Base-by-base conservation (phyloP, 2,329 filamentous ascomycete species). In the Colletotrichum orchidophilum region DNA sequence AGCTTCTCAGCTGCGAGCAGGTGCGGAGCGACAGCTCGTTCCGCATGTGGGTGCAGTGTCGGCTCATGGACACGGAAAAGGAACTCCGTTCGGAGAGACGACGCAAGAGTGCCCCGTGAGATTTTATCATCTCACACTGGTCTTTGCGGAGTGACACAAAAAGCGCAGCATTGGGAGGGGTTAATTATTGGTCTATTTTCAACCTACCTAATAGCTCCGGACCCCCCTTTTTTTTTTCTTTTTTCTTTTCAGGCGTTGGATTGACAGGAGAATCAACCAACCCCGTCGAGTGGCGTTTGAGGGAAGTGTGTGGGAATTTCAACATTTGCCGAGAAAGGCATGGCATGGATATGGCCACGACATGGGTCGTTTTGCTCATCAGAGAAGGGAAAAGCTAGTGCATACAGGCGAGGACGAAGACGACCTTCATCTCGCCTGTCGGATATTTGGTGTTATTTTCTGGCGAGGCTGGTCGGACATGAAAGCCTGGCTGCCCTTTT, bases 21-120 rank as follows among this genome's bases (percentile, higher is more conserved):
- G 87, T 89, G 18, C 86, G 87, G 52, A 79, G 78, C 55, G 86
- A 90, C 71, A 79, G 80, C 31, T 81, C 83, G 1, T 86, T 88
- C 76, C 87, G 88, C 58, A 87, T 84, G 71, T 90, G 87, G 86
- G 87, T 90, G 39, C 88, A 90, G 78, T 83, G 85, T 24, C 82
- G 88, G 15, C 81, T 91, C 29, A 86, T 91, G 85, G 87, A 90
- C 75, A 89, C 88, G 24, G 88, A 91, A 76, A 86, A 87, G 75
- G 87, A 90, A 75, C 79, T 90, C 66, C 84, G 88, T 35, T 86
- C 83, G 9, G 86, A 87, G 42, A 81, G 87, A 60, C 81, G 87
- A 74, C 80, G 87, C 33, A 74, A 74, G 61, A 74, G 73, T 54
- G 52, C 73, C 5, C 66, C 73, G 1, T 74, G 46, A 64, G 42